Conservation (phyloP, 148 eudicot species). For the Camellia lanceoleosa region DNA sequence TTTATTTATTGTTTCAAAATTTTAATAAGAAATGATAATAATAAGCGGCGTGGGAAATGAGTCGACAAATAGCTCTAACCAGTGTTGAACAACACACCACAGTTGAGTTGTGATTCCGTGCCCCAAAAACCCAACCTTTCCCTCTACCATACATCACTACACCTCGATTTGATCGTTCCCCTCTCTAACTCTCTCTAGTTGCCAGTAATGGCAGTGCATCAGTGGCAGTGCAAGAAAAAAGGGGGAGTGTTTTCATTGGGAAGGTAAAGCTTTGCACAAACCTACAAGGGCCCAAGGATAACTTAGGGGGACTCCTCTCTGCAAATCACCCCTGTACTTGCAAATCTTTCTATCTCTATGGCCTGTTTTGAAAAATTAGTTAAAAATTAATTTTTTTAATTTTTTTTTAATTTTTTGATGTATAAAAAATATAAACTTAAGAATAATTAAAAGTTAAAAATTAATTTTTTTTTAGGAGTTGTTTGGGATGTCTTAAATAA, state of each 20-base stretch:
- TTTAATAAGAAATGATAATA: no score
- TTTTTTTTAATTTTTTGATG: no score
- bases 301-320: background rate
- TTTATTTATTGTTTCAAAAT: no score
- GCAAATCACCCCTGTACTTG: no score
- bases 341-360: background rate
- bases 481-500: no score
- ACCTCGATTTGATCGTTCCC: constrained; percentile 50
- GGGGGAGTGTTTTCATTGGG: constrained; percentile 58
- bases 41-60: background rate
- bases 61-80: constrained; percentile 17
- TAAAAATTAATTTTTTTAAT: no score
- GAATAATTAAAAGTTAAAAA: no score
- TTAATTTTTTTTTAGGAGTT: no score
- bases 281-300: constrained; percentile 3
- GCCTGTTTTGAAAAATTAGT: no score
- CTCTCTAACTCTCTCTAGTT: constrained; percentile 24
- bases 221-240: constrained; percentile 50
- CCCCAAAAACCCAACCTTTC: constrained; percentile 18
- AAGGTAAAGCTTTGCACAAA: constrained; percentile 38
- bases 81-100: constrained; percentile 12
- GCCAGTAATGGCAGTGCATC: constrained; percentile 49
- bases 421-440: no score
- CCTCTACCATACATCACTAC: constrained; percentile 13
- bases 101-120: constrained; percentile 20